Conservation (phyloP, 1,139 yeast species). For the Scheffersomyces titani region DNA sequence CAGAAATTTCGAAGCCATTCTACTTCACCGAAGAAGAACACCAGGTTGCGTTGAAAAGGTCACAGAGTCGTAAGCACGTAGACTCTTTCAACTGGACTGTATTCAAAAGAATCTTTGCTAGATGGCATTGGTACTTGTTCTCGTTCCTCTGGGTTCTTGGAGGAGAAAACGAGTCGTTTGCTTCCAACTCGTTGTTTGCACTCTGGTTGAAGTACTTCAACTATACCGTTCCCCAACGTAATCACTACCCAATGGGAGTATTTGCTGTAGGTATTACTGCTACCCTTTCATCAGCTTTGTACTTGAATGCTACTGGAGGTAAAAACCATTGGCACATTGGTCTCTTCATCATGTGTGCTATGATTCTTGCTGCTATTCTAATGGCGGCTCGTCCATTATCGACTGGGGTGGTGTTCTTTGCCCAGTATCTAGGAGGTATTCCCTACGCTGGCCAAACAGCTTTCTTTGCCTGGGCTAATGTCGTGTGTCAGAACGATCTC, state of each 20-base stretch:
- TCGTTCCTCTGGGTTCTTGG: constrained; percentile 57
- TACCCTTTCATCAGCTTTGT: constrained; percentile 47
- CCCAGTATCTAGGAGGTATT: constrained; percentile 56
- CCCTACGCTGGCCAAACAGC: constrained; percentile 60
- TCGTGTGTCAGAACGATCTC: constrained; percentile 52
- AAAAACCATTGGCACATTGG: constrained; percentile 53
- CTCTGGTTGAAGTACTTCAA: constrained; percentile 47
- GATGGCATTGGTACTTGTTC: constrained; percentile 63
- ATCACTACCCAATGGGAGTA: constrained; percentile 60
- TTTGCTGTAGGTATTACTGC: constrained; percentile 54
- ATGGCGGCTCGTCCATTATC: constrained; percentile 32
- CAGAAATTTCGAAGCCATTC: constrained; percentile 42
- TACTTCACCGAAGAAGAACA: constrained; percentile 38
- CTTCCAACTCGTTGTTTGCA: constrained; percentile 53
- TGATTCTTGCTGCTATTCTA: constrained; percentile 49
- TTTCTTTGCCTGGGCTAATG: constrained; percentile 63
- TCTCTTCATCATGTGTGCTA: constrained; percentile 35
- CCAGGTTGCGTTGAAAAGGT: constrained; percentile 26
- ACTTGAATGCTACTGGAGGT: constrained; percentile 52
- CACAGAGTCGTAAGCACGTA: constrained; percentile 26
- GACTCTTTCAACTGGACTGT: constrained; percentile 46
- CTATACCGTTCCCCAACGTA: constrained; percentile 48
- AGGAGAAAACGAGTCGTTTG: constrained; percentile 60
- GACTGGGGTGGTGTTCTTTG: constrained; percentile 44
- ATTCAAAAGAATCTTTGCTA: constrained; percentile 47